A percentile compares a stretch with the other conserved stretches of the same genome.
These are phyloP conservation scores for Centella asiatica DNA, from an alignment of 129 eudicot genomes.

Conservation along the genomic window DNA sequence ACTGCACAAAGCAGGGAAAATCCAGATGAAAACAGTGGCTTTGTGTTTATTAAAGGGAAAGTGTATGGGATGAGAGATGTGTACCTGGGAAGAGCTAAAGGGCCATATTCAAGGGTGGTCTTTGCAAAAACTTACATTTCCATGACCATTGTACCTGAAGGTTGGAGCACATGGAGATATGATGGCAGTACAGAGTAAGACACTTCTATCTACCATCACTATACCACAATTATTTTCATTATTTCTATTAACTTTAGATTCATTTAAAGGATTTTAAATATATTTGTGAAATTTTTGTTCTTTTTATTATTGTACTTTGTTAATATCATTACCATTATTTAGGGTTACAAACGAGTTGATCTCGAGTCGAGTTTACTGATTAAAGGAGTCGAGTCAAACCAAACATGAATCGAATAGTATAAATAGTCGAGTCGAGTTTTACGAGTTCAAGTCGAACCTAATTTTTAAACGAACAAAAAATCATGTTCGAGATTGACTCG, in stretches of 20 bases:
- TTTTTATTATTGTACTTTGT: too few relatives aligned
- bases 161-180: conserved; percentile 72
- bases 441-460: too few relatives aligned
- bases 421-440: too few relatives aligned
- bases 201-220: not conserved
- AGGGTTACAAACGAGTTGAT: too few relatives aligned
- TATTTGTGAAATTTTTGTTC: too few relatives aligned
- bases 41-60: conserved; percentile 44
- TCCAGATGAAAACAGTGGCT: conserved; percentile 52
- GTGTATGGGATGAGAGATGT: conserved; percentile 52
- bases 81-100: conserved; percentile 66
- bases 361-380: too few relatives aligned
- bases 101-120: conserved; percentile 63
- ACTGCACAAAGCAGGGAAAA: conserved; percentile 51
- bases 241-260: not conserved
- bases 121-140: conserved; percentile 78
- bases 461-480: too few relatives aligned
- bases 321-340: too few relatives aligned
- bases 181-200: conserved; percentile 57
- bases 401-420: too few relatives aligned
- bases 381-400: too few relatives aligned
- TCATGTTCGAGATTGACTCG: too few relatives aligned
- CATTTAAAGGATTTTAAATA: too few relatives aligned
- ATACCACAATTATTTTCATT: not conserved
- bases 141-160: conserved; percentile 47